These are phyloP conservation scores for Triticum aestivum DNA, from an alignment of 176 grass and related monocot species.

Conservation along the genomic window DNA sequence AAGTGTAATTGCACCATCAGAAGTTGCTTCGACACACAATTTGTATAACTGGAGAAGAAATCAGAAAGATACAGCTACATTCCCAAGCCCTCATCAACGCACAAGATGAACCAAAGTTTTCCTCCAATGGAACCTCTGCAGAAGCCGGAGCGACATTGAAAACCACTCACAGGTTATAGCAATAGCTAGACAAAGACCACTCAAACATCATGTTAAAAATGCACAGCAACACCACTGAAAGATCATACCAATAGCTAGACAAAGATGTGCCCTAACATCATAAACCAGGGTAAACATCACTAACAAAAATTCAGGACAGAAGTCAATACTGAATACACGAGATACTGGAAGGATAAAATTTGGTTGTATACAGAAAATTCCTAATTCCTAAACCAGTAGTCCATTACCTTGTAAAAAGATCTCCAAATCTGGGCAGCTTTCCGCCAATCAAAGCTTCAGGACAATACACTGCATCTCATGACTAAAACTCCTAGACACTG, in stretches of 20 bases:
- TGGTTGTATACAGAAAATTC: background rate
- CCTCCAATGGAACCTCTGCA: constrained; percentile 73
- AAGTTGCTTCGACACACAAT: constrained; percentile 20
- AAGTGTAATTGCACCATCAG: constrained; percentile 1
- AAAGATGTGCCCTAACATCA: background rate
- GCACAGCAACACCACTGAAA: no score
- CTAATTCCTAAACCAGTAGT: background rate
- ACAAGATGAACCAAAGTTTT: constrained; percentile 83
- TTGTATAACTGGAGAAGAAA: constrained; percentile 1
- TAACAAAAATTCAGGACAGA: background rate
- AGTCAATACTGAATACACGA: constrained; percentile 1
- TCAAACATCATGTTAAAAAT: no score
- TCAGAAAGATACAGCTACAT: constrained; percentile 33
- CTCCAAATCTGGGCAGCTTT: background rate
- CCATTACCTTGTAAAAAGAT: constrained; percentile 29
- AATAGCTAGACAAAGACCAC: no score
- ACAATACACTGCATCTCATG: constrained; percentile 7
- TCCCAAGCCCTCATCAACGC: constrained; percentile 33
- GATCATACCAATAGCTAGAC: background rate
- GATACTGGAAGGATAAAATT: background rate
- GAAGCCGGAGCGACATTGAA: constrained; percentile 46
- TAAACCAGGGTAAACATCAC: constrained; percentile 2
- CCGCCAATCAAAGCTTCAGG: background rate
- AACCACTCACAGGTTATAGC: background rate
- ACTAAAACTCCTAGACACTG: constrained; percentile 1